These are phyloP conservation scores for Podaxis carcinomalis DNA, from an alignment of 768 basidiomycete species.

Conservation along the genomic window DNA sequence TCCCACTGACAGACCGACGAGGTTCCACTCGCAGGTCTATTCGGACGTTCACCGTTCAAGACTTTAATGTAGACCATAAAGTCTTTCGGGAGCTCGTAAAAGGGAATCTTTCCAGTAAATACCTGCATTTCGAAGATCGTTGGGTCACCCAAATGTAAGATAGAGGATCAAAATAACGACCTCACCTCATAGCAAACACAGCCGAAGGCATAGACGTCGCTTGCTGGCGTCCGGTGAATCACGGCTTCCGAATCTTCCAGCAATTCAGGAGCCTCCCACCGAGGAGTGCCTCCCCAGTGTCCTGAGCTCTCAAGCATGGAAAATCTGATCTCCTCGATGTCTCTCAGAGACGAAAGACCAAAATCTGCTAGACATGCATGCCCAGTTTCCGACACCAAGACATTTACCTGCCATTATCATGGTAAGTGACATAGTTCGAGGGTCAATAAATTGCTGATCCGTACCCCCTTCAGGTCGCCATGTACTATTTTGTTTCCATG, in stretches of 20 bases:
- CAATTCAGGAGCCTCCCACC: constrained; percentile 14
- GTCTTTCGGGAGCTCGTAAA: constrained; percentile 12
- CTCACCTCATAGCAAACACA: constrained; percentile 15
- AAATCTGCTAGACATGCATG: constrained; percentile 9
- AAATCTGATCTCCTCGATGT: constrained; percentile 10
- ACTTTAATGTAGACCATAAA: background rate
- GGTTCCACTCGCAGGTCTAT: background rate
- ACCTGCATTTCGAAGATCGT: background rate
- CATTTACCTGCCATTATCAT: background rate
- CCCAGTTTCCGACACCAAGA: background rate
- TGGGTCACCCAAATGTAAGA: background rate
- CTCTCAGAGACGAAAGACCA: constrained; percentile 6
- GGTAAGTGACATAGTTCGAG: background rate
- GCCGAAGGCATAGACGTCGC: constrained; percentile 12
- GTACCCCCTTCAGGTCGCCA: constrained; percentile 11
- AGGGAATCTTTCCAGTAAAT: constrained; percentile 18
- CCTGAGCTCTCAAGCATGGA: constrained; percentile 8
- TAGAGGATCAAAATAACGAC: background rate
- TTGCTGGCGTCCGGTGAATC: background rate
- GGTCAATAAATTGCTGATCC: background rate
- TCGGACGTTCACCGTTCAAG: background rate
- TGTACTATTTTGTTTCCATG: constrained; percentile 4
- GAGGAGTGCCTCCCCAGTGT: constrained; percentile 7
- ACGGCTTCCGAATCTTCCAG: background rate
- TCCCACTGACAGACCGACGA: background rate